These are phyloP conservation scores for Delonix regia DNA, from an alignment of 306 rosid genomes.

Conservation along the genomic window DNA sequence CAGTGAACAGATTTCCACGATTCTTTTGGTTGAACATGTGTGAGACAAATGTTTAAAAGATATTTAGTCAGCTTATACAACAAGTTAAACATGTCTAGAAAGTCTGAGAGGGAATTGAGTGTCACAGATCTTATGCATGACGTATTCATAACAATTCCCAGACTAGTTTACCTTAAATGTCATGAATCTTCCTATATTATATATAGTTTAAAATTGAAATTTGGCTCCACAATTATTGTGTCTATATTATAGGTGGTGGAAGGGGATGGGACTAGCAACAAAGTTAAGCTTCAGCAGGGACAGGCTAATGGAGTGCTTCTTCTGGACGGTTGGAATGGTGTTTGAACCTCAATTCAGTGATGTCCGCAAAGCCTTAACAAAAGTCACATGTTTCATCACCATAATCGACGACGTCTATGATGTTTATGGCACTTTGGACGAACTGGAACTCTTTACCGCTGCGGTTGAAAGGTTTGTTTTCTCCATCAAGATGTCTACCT, in stretches of 20 bases:
- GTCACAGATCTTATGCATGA: too few relatives aligned
- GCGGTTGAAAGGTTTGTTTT: conserved; percentile 51
- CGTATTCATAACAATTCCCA: too few relatives aligned
- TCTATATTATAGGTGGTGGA: conserved; percentile 58
- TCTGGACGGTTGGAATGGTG: conserved; percentile 55
- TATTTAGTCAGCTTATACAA: too few relatives aligned
- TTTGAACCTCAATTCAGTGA: conserved; percentile 46
- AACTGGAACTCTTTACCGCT: conserved; percentile 51
- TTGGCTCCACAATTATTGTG: neutral
- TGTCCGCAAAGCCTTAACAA: conserved; percentile 51
- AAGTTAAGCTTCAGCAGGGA: conserved; percentile 56
- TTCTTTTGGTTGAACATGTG: too few relatives aligned
- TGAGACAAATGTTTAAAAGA: too few relatives aligned
- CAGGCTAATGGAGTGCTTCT: conserved; percentile 57
- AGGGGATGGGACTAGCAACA: conserved; percentile 45
- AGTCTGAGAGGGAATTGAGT: too few relatives aligned
- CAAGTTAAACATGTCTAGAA: too few relatives aligned
- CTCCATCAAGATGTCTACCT: too few relatives aligned
- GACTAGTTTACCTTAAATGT: too few relatives aligned
- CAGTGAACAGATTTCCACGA: too few relatives aligned
- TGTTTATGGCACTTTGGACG: conserved; percentile 60
- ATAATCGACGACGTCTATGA: conserved; percentile 63
- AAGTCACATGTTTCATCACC: conserved; percentile 46
- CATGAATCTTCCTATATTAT: too few relatives aligned
- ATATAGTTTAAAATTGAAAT: neutral